Evolutionary conservation across 108 stramenopile genomes (phyloP).

Genomic region (Hondaea fermentalgiana): DNA sequence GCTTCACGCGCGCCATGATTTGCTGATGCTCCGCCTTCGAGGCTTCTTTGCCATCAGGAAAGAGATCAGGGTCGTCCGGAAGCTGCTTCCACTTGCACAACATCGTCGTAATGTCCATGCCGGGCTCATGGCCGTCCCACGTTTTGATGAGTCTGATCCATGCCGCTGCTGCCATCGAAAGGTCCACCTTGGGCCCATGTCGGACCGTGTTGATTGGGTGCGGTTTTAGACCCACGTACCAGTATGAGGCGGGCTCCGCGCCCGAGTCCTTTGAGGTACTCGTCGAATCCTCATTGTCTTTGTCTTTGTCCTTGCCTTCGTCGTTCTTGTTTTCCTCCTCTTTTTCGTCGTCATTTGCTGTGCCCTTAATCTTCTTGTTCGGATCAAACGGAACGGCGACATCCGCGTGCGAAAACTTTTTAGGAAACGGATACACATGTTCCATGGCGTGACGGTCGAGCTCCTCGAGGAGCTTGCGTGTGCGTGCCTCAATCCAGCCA

Average conservation of each 20-base stretch:
- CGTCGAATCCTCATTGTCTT: neutral
- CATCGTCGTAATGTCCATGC: slow-evolving; percentile 59
- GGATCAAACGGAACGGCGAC: neutral
- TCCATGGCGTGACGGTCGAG: slow-evolving; percentile 64
- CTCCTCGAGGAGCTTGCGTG: slow-evolving; percentile 72
- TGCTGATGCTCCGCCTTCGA: neutral
- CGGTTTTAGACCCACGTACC: slow-evolving; percentile 56
- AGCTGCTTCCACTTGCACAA: slow-evolving; percentile 11
- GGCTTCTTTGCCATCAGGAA: neutral
- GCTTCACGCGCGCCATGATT: neutral
- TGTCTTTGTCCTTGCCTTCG: neutral
- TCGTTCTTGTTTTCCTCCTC: neutral
- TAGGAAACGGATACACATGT: slow-evolving; percentile 77
- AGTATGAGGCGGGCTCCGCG: neutral
- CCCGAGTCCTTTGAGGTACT: slow-evolving; percentile 17
- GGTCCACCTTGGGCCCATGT: slow-evolving; percentile 39
- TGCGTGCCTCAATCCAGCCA: slow-evolving; percentile 79
- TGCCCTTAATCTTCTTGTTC: neutral
- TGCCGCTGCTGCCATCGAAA: slow-evolving; percentile 43
- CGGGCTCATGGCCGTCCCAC: slow-evolving; percentile 46
- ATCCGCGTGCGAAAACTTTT: slow-evolving; percentile 48
- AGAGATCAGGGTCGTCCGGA: neutral
- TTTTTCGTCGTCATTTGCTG: neutral
- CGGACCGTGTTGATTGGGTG: slow-evolving; percentile 48
- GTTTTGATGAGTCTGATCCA: slow-evolving; percentile 61